Base-by-base conservation (phyloP, 2,329 filamentous ascomycete genomes). In the Monosporascus sp. region DNA sequence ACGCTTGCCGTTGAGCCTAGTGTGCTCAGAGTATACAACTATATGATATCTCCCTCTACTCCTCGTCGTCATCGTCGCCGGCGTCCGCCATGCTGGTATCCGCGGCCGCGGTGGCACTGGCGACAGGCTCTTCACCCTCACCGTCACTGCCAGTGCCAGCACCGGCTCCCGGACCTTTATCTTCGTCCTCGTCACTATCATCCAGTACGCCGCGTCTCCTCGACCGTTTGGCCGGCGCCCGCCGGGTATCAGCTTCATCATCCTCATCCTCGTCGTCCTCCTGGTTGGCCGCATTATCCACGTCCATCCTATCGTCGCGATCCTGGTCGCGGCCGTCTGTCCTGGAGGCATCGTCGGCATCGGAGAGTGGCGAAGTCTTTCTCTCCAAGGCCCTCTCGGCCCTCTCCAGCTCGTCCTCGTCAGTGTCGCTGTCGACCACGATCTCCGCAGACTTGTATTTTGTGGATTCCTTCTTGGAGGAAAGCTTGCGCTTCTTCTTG, bases 391-490 rank as follows among this genome's bases (percentile, higher is more conserved):
- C 70, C 49, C 70, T 67, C 59, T 78, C 76, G 0, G 74, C 75
- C 31, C 71, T 70, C n/a, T 78, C 76, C 4, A 78, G 69, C 15
- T 71, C 71, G 7, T 73, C 67, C 3, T 78, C 78, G 14, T 81
- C 81, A 17, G 81, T 82, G 58, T 89, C 86, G 56, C 86, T 90
- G 58, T 93, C 88, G 45, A 90, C 87, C 28, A 96, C 85, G 57
- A 91, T 83, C 71, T 96, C 91, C 2, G 82, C 85, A 49, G 88
- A 92, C 79, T 96, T 96, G 78, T 83, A 96, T 72, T 96, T 95
- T 68, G 67, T 70, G 56, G 72, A 74, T 58, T 82, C 78, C 56
- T 73, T 69, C 61, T 69, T 73, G 58, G 71, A 72, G 17, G 72
- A 78, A 64, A 80, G 78, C 55, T 74, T 79, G 52, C 82, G 79